Evolutionary conservation across 208 protist species (phyloP), one percentile per base, ranked within the genome.

Genomic region (Leptomonas seymouri): DNA sequence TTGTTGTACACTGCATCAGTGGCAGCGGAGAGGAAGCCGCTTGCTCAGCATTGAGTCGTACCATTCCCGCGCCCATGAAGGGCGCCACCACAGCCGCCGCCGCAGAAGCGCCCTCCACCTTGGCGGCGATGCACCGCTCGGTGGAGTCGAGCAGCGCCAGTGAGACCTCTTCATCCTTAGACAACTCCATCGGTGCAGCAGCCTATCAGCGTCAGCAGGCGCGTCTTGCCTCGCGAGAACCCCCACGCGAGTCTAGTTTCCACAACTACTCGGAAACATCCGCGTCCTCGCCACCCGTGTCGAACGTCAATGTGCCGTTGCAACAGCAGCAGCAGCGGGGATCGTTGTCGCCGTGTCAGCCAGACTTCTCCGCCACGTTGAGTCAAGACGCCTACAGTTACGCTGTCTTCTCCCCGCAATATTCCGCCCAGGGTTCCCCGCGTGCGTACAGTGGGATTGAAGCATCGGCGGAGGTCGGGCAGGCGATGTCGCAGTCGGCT

Each of bases 371-470:
- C 30, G 39, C 44, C 12, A 55, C 42, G 20, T 15, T 44, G 62
- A 69, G 70, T 31, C 70, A 68, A 11, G 76, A 81, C 18, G 65
- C 54, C 9, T 73, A 63, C 66, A 77, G 61, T 34, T 45, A 59
- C 16, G 51, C 50, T 28, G 34, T 53, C n/a, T 77, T 73, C 60
- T 74, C 71, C 11, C 28, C 64, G 7, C 76, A 70, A 48, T 34
- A 42, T 44, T 71, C 71, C 1, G 27, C 62, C 1, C 71, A 74
- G 3, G 34, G 50, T 21, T 78, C 77, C 0, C 65, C 71, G 12
- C 51, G 20, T 5, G 45, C 25, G 5, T 8, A 30, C 46, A 16
- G 39, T 16, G 44, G 62, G 23, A 60, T 41, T 15, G 71, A 65
- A 5, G 63, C 63, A 20, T 76, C 71, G 18, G 20, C 36, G 12